A percentile compares a stretch with the other conserved stretches of the same genome.
Conservation (phyloP, 441 rosid genomes). For the Erodium texanum region DNA sequence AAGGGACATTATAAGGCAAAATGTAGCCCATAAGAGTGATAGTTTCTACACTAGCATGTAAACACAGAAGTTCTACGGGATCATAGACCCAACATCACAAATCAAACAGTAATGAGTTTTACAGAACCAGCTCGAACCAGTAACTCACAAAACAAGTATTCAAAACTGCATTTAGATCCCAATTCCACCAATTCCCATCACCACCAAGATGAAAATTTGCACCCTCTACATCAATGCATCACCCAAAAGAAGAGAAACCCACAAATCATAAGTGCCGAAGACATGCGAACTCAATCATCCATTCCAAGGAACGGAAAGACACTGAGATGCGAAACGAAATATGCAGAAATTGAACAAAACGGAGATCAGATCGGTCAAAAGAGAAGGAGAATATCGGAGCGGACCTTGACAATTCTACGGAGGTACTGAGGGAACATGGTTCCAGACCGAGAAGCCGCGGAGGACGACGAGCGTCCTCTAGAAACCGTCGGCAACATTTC, state of each 20-base stretch:
- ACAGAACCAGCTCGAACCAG: not conserved
- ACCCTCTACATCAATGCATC: not conserved
- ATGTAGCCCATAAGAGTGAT: not conserved
- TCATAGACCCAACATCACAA: not conserved
- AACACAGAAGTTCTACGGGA: not conserved
- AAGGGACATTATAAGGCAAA: not conserved
- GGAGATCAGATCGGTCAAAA: constrained; percentile 14
- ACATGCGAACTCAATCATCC: not conserved
- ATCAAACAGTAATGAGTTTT: not conserved
- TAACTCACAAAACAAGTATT: not conserved
- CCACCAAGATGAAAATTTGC: not conserved
- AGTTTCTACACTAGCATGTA: not conserved
- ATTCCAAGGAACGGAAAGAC: not conserved
- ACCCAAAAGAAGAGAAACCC: not conserved
- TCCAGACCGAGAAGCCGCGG: constrained; percentile 48
- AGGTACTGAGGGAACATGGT: constrained; percentile 65
- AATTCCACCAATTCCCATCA: not conserved
- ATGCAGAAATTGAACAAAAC: not conserved
- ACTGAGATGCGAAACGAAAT: constrained; percentile 12
- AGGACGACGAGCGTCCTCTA: constrained; percentile 64
- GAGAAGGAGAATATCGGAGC: constrained; percentile 14
- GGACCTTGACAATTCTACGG: constrained; percentile 88
- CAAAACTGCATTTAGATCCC: not conserved
- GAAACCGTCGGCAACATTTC: constrained; percentile 81
- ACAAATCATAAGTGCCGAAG: not conserved